A percentile compares a stretch with the other conserved stretches of the same genome.
Conservation (phyloP, 257 asterid genomes). For the Solanum pennellii region DNA sequence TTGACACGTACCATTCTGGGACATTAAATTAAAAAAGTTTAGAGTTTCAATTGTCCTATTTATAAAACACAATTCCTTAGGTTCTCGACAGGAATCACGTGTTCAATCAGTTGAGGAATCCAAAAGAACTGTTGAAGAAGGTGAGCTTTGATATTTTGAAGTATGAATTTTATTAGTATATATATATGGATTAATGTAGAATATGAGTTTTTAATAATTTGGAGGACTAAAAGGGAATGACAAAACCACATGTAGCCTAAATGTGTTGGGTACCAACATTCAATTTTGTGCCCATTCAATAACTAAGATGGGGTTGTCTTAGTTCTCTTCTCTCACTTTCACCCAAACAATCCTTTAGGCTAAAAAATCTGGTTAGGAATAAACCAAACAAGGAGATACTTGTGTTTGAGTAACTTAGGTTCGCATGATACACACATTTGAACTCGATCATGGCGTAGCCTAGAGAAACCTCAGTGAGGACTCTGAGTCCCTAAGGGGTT, state of each 20-base stretch:
- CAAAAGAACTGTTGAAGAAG: not conserved
- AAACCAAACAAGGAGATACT: not conserved
- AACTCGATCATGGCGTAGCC: not conserved
- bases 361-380: not conserved
- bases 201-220: not conserved
- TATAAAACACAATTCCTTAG: not conserved
- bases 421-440: not conserved
- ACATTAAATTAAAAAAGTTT: not conserved
- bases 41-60: not conserved
- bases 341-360: not conserved
- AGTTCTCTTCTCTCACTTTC: constrained; percentile 2
- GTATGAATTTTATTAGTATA: not conserved
- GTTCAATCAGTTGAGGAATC: not conserved
- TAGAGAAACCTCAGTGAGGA: not conserved
- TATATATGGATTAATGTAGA: not conserved
- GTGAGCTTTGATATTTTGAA: not conserved
- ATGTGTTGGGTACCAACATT: constrained; percentile 12
- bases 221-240: not conserved
- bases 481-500: not conserved
- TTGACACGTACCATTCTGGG: not conserved
- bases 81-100: not conserved
- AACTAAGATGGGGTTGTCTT: not conserved
- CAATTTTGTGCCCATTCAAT: constrained; percentile 4
- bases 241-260: constrained; percentile 6
- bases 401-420: not conserved